Evolutionary conservation across 495 filamentous ascomycete species (phyloP).

Genomic region (Penicillium argentinense): DNA sequence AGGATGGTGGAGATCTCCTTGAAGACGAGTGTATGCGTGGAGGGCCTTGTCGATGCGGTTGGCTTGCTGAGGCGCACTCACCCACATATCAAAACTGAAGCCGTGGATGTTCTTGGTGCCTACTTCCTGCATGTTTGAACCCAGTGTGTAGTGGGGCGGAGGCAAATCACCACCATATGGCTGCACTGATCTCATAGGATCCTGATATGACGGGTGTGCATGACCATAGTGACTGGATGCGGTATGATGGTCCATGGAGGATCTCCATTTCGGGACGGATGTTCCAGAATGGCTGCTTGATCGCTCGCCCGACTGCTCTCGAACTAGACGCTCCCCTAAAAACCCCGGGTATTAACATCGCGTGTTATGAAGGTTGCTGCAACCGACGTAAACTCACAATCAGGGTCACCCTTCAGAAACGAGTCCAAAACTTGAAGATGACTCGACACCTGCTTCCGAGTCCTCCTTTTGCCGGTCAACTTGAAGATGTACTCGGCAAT

Average conservation of each 20-base stretch:
- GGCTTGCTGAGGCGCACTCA: slow-evolving; percentile 42
- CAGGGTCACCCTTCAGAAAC: slow-evolving; percentile 64
- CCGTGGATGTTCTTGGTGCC: slow-evolving; percentile 37
- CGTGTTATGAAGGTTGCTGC: too few relatives aligned
- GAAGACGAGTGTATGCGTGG: slow-evolving; percentile 52
- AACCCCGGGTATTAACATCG: slow-evolving; percentile 16
- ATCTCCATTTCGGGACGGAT: slow-evolving; percentile 37
- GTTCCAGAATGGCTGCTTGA: slow-evolving; percentile 36
- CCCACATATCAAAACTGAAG: slow-evolving; percentile 54
- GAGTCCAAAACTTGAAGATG: slow-evolving; percentile 96
- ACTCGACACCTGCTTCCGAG: slow-evolving; percentile 89
- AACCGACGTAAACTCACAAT: slow-evolving; percentile 34
- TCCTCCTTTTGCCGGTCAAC: slow-evolving; percentile 62
- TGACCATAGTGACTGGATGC: slow-evolving; percentile 36
- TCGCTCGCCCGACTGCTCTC: slow-evolving; percentile 40
- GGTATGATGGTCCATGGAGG: slow-evolving; percentile 40
- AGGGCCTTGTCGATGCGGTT: slow-evolving; percentile 42
- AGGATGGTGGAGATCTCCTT: slow-evolving; percentile 41
- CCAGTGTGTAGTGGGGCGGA: slow-evolving; percentile 37
- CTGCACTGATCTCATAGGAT: slow-evolving; percentile 35
- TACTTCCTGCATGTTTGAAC: slow-evolving; percentile 35
- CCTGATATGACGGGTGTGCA: slow-evolving; percentile 29
- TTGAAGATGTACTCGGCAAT: slow-evolving; percentile 80
- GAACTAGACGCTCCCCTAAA: slow-evolving; percentile 45
- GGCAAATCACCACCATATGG: slow-evolving; percentile 39